Conservation (phyloP, 208 protist genomes). For the Leishmania aethiopica region DNA sequence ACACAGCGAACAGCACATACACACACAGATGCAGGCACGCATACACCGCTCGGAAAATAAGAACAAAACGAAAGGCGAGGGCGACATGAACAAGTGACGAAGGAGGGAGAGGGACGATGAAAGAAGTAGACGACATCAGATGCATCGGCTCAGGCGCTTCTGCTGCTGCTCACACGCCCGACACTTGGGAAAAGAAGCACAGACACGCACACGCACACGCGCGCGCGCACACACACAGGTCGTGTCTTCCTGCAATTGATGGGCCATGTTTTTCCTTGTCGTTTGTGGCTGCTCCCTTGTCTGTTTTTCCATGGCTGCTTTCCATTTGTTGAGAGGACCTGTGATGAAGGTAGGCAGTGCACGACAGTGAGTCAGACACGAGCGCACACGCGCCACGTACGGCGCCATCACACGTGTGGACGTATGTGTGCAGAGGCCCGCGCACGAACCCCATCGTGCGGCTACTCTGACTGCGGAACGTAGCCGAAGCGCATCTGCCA, state of each 20-base stretch:
- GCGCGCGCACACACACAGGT: neutral
- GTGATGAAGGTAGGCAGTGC: neutral
- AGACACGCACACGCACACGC: neutral
- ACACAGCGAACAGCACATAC: neutral
- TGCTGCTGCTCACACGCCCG: neutral
- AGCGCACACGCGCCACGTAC: neutral
- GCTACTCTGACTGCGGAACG: conserved; percentile 37
- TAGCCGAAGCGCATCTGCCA: conserved; percentile 85
- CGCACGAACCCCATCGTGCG: neutral
- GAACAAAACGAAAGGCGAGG: no score
- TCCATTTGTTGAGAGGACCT: neutral
- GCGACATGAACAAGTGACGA: neutral
- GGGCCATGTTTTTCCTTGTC: neutral
- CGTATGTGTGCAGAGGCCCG: neutral
- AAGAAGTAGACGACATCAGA: neutral
- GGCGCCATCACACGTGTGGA: neutral
- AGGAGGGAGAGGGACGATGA: neutral
- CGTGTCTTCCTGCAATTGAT: neutral
- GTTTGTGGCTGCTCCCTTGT: neutral
- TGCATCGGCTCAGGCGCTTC: neutral
- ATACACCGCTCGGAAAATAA: neutral
- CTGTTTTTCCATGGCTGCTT: neutral
- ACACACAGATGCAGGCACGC: conserved; percentile 3
- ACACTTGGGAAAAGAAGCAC: neutral
- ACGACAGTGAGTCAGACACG: neutral